Base-by-base conservation (phyloP, 176 grass and related monocot genomes). In the Luzula sylvatica region DNA sequence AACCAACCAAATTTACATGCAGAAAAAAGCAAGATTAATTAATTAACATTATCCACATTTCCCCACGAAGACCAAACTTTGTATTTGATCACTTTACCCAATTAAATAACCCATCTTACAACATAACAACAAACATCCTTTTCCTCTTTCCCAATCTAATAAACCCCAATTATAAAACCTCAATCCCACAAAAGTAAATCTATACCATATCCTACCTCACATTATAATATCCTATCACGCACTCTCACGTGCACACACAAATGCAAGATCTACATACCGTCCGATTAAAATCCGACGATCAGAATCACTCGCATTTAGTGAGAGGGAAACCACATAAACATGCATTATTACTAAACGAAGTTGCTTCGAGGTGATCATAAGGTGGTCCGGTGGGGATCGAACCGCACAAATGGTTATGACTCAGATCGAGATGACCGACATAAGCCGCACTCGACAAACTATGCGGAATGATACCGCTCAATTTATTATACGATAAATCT, bases 371-470 rank as follows among this genome's bases (percentile, higher is more conserved):
- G 58, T 61, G 90, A 69, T 96, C 81, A 54, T 82, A 96, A 11
- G 84, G 81, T 35, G 90, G 19, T 16, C 71, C 84, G 11, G 45
- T 14, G 2, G 81, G 90, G 24, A 96, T 82, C 58, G 46, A 25
- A 5, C 90, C 90, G 68, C 81, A 82, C 16, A 96, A 69, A 56
- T 77, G 67, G 81, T 96, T 96, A 55, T 89, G 74, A 78, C 90
- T 96, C 58, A 96, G 68, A 62, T 89, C 85, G 3, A 96, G 68
- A 67, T 96, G 90, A 1, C 90, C 90, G 5, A 96, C 81, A 65
- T 89, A 96, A 13, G 67, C 39, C 9, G 90, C 85, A 3, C 67
- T 28, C 1, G 77, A 26, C 13, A 96, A 81, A 38, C 83, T 78
- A 65, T 38, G 26, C 18, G 90, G 90, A 55, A 96, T 77, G 38